These are phyloP conservation scores for Thelephora ganbajun DNA, from an alignment of 768 basidiomycete genomes.

Conservation along the genomic window DNA sequence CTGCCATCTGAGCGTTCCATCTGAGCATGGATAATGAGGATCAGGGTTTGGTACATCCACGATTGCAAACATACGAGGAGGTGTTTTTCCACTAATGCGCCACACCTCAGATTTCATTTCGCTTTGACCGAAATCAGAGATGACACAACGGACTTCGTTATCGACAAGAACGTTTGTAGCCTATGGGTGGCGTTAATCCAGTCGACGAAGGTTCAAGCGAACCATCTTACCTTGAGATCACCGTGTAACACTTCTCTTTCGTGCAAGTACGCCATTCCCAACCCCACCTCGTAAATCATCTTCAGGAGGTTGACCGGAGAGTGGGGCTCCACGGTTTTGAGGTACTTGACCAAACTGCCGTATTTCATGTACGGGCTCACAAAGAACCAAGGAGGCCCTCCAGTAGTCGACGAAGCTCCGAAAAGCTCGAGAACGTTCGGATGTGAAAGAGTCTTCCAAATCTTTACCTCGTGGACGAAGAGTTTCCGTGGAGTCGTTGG, in stretches of 20 bases:
- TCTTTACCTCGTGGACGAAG: constrained; percentile 55
- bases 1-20: constrained; percentile 38
- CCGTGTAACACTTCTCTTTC: constrained; percentile 56
- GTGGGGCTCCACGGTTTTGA: constrained; percentile 22
- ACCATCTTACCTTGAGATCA: constrained; percentile 51
- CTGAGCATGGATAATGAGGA: constrained; percentile 16
- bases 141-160: constrained; percentile 49
- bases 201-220: not conserved
- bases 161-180: constrained; percentile 69
- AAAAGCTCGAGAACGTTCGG: constrained; percentile 59
- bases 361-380: constrained; percentile 62
- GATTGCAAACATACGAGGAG: constrained; percentile 14
- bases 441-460: constrained; percentile 61
- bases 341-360: constrained; percentile 47
- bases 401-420: constrained; percentile 62
- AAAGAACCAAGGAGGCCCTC: constrained; percentile 30
- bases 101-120: constrained; percentile 65
- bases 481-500: constrained; percentile 44
- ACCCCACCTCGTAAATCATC: constrained; percentile 61
- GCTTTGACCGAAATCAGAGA: constrained; percentile 76
- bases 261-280: constrained; percentile 77
- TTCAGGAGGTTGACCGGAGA: constrained; percentile 34
- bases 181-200: constrained; percentile 15
- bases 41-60: not conserved
- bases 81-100: constrained; percentile 35